Conservation (phyloP, 1,284 basidiomycete species). For the Cryptococcus sp. region DNA sequence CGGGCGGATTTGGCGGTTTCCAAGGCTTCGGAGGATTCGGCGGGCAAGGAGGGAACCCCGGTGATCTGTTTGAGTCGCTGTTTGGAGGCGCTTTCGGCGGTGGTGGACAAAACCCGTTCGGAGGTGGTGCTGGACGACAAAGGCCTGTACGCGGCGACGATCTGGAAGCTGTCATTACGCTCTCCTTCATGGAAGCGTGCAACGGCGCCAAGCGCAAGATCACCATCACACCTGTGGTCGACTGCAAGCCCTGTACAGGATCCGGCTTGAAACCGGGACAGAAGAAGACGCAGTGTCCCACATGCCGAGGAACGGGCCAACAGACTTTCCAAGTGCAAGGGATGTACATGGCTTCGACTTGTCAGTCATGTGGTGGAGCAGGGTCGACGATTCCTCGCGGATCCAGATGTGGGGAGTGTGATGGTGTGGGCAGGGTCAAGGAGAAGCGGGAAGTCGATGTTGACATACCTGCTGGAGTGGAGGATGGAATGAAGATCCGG, state of each 20-base stretch:
- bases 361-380: constrained; percentile 78
- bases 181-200: constrained; percentile 91
- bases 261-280: constrained; percentile 84
- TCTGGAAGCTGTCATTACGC: constrained; percentile 73
- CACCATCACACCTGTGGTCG: constrained; percentile 76
- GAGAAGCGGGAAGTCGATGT: constrained; percentile 77
- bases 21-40: constrained; percentile 71
- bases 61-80: constrained; percentile 83
- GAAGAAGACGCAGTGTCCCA: constrained; percentile 75
- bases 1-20: constrained; percentile 68
- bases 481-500: constrained; percentile 94
- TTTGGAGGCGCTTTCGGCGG: constrained; percentile 67
- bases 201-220: constrained; percentile 82
- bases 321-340: constrained; percentile 92
- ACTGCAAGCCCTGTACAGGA: constrained; percentile 83
- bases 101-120: constrained; percentile 31
- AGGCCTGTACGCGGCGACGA: constrained; percentile 71
- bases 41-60: constrained; percentile 57
- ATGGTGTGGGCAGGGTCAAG: constrained; percentile 85
- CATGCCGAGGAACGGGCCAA: constrained; percentile 85
- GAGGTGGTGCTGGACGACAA: constrained; percentile 57
- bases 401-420: constrained; percentile 78
- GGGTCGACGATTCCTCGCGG: constrained; percentile 78
- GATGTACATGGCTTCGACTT: constrained; percentile 97
- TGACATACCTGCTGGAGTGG: constrained; percentile 87